These are phyloP conservation scores for Suillus placidus DNA, from an alignment of 768 basidiomycete genomes.

Conservation along the genomic window DNA sequence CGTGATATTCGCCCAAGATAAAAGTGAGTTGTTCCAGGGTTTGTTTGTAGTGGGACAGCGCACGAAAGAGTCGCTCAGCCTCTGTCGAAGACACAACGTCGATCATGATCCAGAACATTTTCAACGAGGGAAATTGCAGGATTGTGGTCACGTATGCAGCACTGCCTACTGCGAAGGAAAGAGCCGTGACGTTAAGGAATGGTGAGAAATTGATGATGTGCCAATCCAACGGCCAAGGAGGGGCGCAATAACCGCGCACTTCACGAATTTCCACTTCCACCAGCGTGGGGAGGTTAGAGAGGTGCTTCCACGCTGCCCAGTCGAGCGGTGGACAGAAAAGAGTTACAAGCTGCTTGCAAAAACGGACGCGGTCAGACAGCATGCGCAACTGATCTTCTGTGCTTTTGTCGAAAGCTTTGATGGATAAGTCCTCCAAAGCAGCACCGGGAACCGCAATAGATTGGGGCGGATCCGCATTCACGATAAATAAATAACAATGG, in stretches of 20 bases:
- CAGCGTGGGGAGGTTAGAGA: not conserved
- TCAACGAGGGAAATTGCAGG: not conserved
- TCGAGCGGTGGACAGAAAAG: not conserved
- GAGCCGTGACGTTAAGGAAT: not conserved
- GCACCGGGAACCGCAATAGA: not conserved
- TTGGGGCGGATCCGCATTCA: not conserved
- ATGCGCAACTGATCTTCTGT: not conserved
- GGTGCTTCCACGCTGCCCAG: not conserved
- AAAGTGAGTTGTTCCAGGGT: not conserved
- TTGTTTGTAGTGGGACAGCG: not conserved
- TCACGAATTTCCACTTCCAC: not conserved
- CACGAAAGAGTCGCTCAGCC: not conserved
- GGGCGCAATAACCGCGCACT: not conserved
- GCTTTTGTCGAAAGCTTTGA: not conserved
- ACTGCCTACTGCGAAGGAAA: not conserved
- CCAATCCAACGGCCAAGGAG: not conserved
- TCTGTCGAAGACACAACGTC: not conserved
- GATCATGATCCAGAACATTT: not conserved
- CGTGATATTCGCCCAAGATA: not conserved
- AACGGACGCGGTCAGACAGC: not conserved
- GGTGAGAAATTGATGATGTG: not conserved
- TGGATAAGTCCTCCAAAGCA: not conserved
- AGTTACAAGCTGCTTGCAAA: not conserved
- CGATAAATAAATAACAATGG: not conserved
- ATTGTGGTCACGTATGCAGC: not conserved